Evolutionary conservation across 805 yeast genomes (phyloP), one percentile per base, ranked within the genome.

Genomic region (Candida alai): DNA sequence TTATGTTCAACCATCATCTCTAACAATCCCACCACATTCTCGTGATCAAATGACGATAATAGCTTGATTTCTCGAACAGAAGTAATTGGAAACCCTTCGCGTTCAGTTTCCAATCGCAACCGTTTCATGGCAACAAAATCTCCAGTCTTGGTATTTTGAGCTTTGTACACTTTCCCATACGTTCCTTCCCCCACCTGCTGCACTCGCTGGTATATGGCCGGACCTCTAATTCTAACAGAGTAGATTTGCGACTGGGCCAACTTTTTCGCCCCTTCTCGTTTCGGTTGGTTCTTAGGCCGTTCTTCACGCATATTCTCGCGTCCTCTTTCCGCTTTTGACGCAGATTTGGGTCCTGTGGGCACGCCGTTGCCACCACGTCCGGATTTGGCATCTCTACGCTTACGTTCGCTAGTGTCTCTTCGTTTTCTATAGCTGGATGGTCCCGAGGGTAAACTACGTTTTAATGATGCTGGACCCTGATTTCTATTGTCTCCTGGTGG

Each of bases 161-260:
- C 96, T 52, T 88, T 87, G 63, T 84, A 88, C 14, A 93, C 99
- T 54, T 86, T 88, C 13, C 98, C 98, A 56, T 93, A 93, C 0
- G 97, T 93, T 7, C 98, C 98, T 60, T 93, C 97, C n/a, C 98
- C 98, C 4, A 93, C 97, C 53, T 93, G 97, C 25, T 76, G 71
- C 1, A 85, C 76, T 35, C 89, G 67, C 43, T 81, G 80, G 55
- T 83, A 87, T 2, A 74, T 53, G 9, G 70, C 69, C 2, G 56
- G 46, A 5, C 55, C 39, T 19, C 61, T 48, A 2, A 34, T 40
- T 37, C 53, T 55, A 2, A 64, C 40, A 43, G 60, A 52, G 40
- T 58, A 66, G 10, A 63, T 52, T 37, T 66, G 73, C 13, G 49
- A 40, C 8, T 47, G 47, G 12, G 38, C 31, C 20, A 58, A 51